These are phyloP conservation scores for Jamesozyma gamospora DNA, from an alignment of 805 yeast genomes.

Conservation along the genomic window DNA sequence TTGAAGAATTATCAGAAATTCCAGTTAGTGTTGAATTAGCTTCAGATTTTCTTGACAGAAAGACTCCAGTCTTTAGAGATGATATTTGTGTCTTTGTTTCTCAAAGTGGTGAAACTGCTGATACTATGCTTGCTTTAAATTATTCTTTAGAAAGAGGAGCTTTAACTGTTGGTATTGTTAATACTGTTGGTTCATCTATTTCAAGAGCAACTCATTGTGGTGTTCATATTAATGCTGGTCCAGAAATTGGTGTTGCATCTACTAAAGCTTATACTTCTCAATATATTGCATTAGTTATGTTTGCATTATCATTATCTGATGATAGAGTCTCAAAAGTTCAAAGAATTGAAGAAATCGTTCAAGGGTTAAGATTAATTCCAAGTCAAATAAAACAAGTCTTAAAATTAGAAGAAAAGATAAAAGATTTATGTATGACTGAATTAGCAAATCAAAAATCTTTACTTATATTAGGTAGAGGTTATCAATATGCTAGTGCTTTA, in stretches of 20 bases:
- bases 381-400: slow-evolving; percentile 74
- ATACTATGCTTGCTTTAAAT: slow-evolving; percentile 87
- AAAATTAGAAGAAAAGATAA: slow-evolving; percentile 61
- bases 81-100: slow-evolving; percentile 96
- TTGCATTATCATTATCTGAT: slow-evolving; percentile 89
- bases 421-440: slow-evolving; percentile 58
- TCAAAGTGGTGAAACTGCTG: slow-evolving; percentile 99
- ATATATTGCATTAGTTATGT: slow-evolving; percentile 92
- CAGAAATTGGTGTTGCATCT: slow-evolving; percentile 98
- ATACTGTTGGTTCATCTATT: slow-evolving; percentile 93
- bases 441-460: slow-evolving; percentile 78
- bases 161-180: slow-evolving; percentile 92
- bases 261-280: slow-evolving; percentile 99
- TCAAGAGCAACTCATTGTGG: slow-evolving; percentile 98
- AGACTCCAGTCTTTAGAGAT: slow-evolving; percentile 95
- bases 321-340: slow-evolving; percentile 68
- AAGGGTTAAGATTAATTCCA: slow-evolving; percentile 76
- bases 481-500: slow-evolving; percentile 91
- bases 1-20: slow-evolving; percentile 92
- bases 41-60: slow-evolving; percentile 88
- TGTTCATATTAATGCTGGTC: slow-evolving; percentile 98
- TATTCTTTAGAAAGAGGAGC: slow-evolving; percentile 97
- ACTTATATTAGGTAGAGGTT: slow-evolving; percentile 91
- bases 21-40: slow-evolving; percentile 91
- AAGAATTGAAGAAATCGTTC: slow-evolving; percentile 79